Percentiles rank a stretch among this genome's conserved stretches.
Evolutionary conservation across 2,329 filamentous ascomycete species (phyloP).

Genomic region (Aspergillus pseudonomiae): DNA sequence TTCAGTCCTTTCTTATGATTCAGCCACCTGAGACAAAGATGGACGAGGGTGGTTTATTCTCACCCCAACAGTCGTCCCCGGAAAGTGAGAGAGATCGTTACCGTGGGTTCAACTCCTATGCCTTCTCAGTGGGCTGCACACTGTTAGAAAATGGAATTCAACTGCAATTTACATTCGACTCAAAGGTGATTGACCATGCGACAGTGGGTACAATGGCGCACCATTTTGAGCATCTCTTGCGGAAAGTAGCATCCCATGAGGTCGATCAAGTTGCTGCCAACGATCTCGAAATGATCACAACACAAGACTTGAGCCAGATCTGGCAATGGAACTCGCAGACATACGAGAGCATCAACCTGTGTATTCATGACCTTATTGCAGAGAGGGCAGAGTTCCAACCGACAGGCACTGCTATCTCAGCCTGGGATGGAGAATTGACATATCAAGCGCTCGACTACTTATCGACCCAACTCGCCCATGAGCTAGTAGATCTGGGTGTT

Average conservation of each 20-base stretch:
- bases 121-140: not conserved
- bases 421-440: constrained; percentile 32
- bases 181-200: not conserved
- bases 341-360: not conserved
- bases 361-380: constrained; percentile 13
- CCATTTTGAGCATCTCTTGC: not conserved
- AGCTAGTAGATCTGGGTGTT: constrained; percentile 34
- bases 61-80: not conserved
- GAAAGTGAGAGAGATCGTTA: not conserved
- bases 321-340: constrained; percentile 13
- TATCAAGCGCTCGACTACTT: constrained; percentile 32
- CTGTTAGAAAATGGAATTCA: not conserved
- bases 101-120: not conserved
- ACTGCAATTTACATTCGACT: not conserved
- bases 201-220: not conserved
- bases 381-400: constrained; percentile 12
- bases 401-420: constrained; percentile 18
- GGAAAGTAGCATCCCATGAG: not conserved
- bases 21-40: constrained; percentile 16
- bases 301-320: constrained; percentile 13
- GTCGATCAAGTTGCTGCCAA: not conserved
- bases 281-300: constrained; percentile 12
- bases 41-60: not conserved
- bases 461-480: constrained; percentile 32
- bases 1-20: constrained; percentile 46